Conservation (phyloP, 169 alveolate genomes). For the Plasmodium vinckei region DNA sequence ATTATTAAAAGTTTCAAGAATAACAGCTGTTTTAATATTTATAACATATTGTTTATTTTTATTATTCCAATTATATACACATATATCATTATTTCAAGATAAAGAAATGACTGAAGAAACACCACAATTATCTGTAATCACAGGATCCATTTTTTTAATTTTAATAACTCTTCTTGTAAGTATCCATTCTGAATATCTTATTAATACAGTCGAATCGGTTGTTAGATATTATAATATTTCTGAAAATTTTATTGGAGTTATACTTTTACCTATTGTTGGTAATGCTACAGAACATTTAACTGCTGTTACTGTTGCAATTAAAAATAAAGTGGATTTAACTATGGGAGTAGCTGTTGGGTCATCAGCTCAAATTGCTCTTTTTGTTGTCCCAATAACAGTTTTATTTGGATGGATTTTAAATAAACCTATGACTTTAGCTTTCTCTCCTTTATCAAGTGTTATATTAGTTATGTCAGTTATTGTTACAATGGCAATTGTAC, state of each 20-base stretch:
- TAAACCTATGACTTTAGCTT: constrained; percentile 88
- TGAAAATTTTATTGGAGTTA: constrained; percentile 91
- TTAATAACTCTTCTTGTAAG: constrained; percentile 76
- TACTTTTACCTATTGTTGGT: constrained; percentile 91
- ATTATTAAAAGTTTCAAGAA: constrained; percentile 85
- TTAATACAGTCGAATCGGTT: constrained; percentile 83
- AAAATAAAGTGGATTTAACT: constrained; percentile 90
- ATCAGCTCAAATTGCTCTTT: constrained; percentile 88
- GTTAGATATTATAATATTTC: constrained; percentile 83
- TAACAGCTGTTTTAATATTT: constrained; percentile 85
- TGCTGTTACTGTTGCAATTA: constrained; percentile 89
- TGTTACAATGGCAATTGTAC: constrained; percentile 86
- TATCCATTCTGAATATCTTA: constrained; percentile 80
- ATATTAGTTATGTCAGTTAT: constrained; percentile 85
- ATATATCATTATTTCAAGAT: constrained; percentile 83
- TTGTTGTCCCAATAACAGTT: constrained; percentile 91
- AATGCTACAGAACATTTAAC: constrained; percentile 90
- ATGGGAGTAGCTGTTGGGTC: constrained; percentile 94
- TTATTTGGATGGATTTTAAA: constrained; percentile 90
- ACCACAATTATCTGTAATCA: constrained; percentile 78
- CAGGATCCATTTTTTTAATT: constrained; percentile 77
- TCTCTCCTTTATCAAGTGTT: constrained; percentile 85
- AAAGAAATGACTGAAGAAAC: constrained; percentile 80
- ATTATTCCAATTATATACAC: constrained; percentile 88
- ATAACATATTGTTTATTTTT: constrained; percentile 85